These are phyloP conservation scores for Colletotrichum tanaceti DNA, from an alignment of 2,329 filamentous ascomycete genomes.

Conservation along the genomic window DNA sequence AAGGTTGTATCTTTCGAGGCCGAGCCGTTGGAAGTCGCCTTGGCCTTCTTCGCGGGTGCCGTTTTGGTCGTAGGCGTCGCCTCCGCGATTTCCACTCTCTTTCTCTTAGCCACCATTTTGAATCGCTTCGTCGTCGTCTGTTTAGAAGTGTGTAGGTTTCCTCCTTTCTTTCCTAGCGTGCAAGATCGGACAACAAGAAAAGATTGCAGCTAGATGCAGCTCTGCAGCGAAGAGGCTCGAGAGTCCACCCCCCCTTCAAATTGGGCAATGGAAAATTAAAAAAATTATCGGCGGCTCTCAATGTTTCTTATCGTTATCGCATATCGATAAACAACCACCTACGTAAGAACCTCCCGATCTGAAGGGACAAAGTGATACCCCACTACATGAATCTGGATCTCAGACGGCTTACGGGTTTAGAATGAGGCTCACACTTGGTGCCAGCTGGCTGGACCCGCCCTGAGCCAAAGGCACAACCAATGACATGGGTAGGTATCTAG, in stretches of 20 bases:
- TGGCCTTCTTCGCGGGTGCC: conserved; percentile 49
- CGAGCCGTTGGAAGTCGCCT: conserved; percentile 40
- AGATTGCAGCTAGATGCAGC: too few relatives aligned
- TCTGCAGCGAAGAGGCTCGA: conserved; percentile 12
- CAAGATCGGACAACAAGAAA: conserved; percentile 24
- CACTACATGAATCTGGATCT: conserved; percentile 20
- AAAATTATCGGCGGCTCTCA: conserved; percentile 29
- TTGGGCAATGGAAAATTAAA: conserved; percentile 5
- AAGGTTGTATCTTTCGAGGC: conserved; percentile 28
- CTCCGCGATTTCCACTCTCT: conserved; percentile 54
- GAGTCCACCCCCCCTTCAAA: not conserved
- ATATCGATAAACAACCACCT: conserved; percentile 39
- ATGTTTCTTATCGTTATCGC: conserved; percentile 35
- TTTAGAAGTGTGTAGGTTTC: conserved; percentile 10
- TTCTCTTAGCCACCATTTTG: conserved; percentile 60
- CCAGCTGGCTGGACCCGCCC: not conserved
- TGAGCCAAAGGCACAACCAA: not conserved
- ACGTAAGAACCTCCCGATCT: not conserved
- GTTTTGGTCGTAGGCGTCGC: conserved; percentile 44
- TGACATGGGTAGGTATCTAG: conserved; percentile 9
- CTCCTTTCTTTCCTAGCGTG: conserved; percentile 3
- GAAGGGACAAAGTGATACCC: conserved; percentile 20
- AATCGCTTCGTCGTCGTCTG: conserved; percentile 24
- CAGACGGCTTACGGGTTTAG: conserved; percentile 6
- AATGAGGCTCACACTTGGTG: conserved; percentile 18